These are phyloP conservation scores for Chlorella sp. DNA, from an alignment of 139 green algal species.

Conservation along the genomic window DNA sequence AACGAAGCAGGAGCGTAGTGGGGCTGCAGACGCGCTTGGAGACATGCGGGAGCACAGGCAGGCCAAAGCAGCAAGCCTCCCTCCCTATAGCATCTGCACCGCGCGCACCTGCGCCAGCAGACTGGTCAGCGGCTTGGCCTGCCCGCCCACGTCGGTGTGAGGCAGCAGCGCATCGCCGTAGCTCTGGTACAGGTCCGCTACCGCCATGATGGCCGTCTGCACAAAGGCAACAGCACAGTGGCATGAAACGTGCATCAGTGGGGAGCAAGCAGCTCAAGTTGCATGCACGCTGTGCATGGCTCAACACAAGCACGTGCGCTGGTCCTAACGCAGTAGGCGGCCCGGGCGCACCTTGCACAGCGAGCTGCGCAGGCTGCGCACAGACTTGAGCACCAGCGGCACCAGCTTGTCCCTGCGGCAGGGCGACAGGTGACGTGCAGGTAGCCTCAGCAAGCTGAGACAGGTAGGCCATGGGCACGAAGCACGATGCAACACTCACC, in stretches of 20 bases:
- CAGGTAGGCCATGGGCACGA: too few relatives aligned
- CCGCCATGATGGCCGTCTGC: conserved; percentile 60
- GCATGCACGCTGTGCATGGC: background rate
- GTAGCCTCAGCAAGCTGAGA: too few relatives aligned
- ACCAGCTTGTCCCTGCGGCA: conserved; percentile 41
- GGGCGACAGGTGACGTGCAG: too few relatives aligned
- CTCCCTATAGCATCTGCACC: too few relatives aligned
- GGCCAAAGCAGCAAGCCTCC: background rate
- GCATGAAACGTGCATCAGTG: too few relatives aligned
- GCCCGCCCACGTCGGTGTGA: conserved; percentile 53
- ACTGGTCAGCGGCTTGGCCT: conserved; percentile 51
- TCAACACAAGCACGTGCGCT: too few relatives aligned
- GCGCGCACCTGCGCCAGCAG: conserved; percentile 60
- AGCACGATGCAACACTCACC: too few relatives aligned
- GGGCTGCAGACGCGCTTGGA: too few relatives aligned
- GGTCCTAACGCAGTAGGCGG: too few relatives aligned
- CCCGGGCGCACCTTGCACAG: conserved; percentile 67
- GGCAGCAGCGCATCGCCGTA: conserved; percentile 49
- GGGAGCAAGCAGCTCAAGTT: background rate
- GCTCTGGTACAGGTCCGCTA: conserved; percentile 52
- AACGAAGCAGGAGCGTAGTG: background rate
- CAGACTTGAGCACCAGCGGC: conserved; percentile 55
- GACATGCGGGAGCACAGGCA: too few relatives aligned
- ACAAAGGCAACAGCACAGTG: background rate
- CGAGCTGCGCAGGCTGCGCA: conserved; percentile 67